Evolutionary conservation across 192 early-diverging fungal species (phyloP).

Genomic region (Coemansia sp.): DNA sequence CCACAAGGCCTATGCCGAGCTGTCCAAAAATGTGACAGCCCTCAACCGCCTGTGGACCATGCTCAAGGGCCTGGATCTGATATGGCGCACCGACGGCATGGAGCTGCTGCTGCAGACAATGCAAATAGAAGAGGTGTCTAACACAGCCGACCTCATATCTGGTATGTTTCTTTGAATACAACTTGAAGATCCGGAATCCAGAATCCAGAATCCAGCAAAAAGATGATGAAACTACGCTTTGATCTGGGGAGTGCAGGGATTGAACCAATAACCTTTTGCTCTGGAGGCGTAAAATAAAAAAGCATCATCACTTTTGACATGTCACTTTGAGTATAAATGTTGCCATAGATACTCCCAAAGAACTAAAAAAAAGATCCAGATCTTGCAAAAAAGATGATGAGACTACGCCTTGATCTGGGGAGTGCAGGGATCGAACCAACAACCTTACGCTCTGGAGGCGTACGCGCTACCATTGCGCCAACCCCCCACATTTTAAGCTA

Average conservation of each 20-base stretch:
- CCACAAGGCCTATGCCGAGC: neutral
- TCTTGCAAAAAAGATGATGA: neutral
- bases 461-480: constrained; percentile 53
- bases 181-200: neutral
- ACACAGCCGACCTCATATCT: constrained; percentile 43
- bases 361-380: neutral
- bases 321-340: too few species aligned
- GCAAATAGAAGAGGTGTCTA: constrained; percentile 47
- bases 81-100: constrained; percentile 35
- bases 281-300: constrained; percentile 43
- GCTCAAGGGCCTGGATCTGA: constrained; percentile 28
- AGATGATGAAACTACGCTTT: neutral
- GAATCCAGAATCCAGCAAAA: neutral
- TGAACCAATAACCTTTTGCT: constrained; percentile 53
- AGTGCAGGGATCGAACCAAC: constrained; percentile 50
- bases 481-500: constrained; percentile 16
- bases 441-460: constrained; percentile 55
- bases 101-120: constrained; percentile 38
- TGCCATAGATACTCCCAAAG: too few species aligned
- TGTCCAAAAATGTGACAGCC: neutral
- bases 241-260: constrained; percentile 36
- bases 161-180: constrained; percentile 19
- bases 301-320: too few species aligned
- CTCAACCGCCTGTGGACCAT: constrained; percentile 37
- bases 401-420: constrained; percentile 15